A percentile compares a stretch with the other conserved stretches of the same genome.
These are phyloP conservation scores for Hibiscus trionum DNA, from an alignment of 345 rosid species.

Conservation along the genomic window DNA sequence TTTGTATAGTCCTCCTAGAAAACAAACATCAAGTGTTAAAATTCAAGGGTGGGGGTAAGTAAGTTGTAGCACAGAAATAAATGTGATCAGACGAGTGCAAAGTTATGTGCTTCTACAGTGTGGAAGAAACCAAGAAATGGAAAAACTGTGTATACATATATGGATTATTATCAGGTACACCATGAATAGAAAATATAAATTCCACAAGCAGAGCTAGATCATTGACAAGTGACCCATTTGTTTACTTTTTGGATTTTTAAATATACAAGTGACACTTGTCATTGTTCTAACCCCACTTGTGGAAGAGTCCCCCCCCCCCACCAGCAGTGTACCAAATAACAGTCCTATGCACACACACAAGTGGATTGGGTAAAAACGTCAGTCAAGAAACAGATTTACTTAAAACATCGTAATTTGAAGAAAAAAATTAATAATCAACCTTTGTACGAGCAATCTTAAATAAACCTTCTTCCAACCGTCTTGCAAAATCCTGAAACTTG, in stretches of 20 bases:
- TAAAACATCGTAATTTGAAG: background rate
- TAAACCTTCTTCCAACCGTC: constrained; percentile 83
- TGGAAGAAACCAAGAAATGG: background rate
- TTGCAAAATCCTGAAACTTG: constrained; percentile 52
- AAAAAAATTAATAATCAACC: constrained; percentile 21
- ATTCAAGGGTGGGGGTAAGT: background rate
- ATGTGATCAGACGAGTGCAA: background rate
- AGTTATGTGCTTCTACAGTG: background rate
- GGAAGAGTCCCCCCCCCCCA: too few species aligned
- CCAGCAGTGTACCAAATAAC: too few species aligned
- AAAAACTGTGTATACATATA: background rate
- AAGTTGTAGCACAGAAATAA: background rate
- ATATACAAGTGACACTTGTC: too few species aligned
- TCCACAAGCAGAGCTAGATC: too few species aligned
- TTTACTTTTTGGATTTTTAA: too few species aligned
- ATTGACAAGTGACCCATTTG: too few species aligned
- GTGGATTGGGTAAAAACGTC: background rate
- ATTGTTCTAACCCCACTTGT: too few species aligned
- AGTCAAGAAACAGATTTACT: background rate
- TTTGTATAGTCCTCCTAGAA: constrained; percentile 81
- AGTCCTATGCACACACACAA: background rate
- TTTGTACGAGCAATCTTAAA: constrained; percentile 56
- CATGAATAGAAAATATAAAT: too few species aligned
- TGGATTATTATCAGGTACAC: too few species aligned
- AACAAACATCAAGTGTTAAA: constrained; percentile 15